Evolutionary conservation across 129 eudicot genomes (phyloP).

Genomic region (Artemisia annua): DNA sequence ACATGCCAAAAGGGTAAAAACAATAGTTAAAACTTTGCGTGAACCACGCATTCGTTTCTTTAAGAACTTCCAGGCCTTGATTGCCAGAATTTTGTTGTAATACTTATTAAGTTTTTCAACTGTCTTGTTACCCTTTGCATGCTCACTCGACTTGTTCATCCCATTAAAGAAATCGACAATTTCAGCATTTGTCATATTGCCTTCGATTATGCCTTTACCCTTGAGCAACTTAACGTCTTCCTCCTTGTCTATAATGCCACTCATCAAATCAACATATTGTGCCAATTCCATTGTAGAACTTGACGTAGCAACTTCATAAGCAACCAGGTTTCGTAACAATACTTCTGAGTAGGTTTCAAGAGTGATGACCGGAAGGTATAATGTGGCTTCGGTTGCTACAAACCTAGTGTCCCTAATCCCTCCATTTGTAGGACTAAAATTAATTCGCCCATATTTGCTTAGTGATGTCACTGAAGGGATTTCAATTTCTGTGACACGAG

Average conservation of each 20-base stretch:
- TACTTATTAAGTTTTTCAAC: slow-evolving; percentile 38
- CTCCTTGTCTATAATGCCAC: slow-evolving; percentile 45
- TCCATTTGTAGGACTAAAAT: slow-evolving; percentile 21
- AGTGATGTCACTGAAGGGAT: slow-evolving; percentile 45
- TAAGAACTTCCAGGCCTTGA: slow-evolving; percentile 26
- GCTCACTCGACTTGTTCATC: slow-evolving; percentile 29
- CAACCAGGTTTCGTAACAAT: slow-evolving; percentile 42
- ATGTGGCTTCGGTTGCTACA: not conserved
- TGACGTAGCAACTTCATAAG: slow-evolving; percentile 33
- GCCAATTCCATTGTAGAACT: slow-evolving; percentile 20
- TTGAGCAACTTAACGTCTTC: slow-evolving; percentile 44
- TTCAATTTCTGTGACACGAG: slow-evolving; percentile 31
- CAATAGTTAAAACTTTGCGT: slow-evolving; percentile 26
- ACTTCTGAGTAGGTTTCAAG: slow-evolving; percentile 36
- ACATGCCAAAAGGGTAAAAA: slow-evolving; percentile 33
- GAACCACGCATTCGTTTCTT: slow-evolving; percentile 36
- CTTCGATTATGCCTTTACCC: slow-evolving; percentile 23
- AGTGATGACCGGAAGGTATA: slow-evolving; percentile 40
- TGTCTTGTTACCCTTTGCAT: slow-evolving; percentile 18
- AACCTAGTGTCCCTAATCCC: slow-evolving; percentile 28
- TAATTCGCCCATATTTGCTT: slow-evolving; percentile 18
- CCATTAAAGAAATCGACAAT: slow-evolving; percentile 40
- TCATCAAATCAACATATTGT: slow-evolving; percentile 36
- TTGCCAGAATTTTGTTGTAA: slow-evolving; percentile 22
- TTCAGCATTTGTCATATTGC: slow-evolving; percentile 25